Evolutionary conservation across 2,329 filamentous ascomycete species (phyloP).

Genomic region (Teratosphaeria epicoccoides): DNA sequence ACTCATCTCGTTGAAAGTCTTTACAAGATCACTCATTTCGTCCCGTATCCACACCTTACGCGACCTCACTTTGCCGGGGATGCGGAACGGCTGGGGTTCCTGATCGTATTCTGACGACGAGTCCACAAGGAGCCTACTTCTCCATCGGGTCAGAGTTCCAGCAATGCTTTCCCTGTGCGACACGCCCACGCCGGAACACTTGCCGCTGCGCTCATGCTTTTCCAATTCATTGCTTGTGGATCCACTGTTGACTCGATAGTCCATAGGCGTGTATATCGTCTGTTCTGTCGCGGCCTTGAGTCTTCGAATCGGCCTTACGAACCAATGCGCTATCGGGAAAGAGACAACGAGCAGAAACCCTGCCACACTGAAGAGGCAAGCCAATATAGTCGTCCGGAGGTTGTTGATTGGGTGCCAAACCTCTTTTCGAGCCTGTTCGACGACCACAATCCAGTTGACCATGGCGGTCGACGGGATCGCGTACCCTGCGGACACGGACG

Average conservation of each 20-base stretch:
- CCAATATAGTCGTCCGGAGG: slow-evolving; percentile 69
- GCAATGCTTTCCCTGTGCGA: slow-evolving; percentile 7
- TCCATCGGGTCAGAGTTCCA: slow-evolving; percentile 20
- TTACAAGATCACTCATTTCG: slow-evolving; percentile 71
- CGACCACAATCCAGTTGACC: slow-evolving; percentile 71
- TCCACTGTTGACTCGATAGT: slow-evolving; percentile 27
- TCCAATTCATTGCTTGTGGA: slow-evolving; percentile 27
- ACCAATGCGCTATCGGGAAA: slow-evolving; percentile 70
- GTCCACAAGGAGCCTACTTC: slow-evolving; percentile 10
- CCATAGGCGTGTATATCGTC: slow-evolving; percentile 57
- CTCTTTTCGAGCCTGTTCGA: slow-evolving; percentile 65
- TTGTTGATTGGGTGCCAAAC: slow-evolving; percentile 65
- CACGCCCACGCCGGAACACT: slow-evolving; percentile 32
- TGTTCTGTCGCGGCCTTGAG: slow-evolving; percentile 66
- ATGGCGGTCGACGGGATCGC: slow-evolving; percentile 57
- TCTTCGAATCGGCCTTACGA: slow-evolving; percentile 67
- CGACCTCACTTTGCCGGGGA: slow-evolving; percentile 71
- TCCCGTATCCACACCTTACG: slow-evolving; percentile 68
- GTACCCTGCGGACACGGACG: slow-evolving; percentile 67
- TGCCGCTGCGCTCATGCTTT: slow-evolving; percentile 27
- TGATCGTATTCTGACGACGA: slow-evolving; percentile 28
- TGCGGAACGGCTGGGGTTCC: slow-evolving; percentile 56
- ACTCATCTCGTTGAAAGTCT: slow-evolving; percentile 87
- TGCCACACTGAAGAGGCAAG: slow-evolving; percentile 73
- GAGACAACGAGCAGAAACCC: slow-evolving; percentile 59